Evolutionary conservation across 768 basidiomycete species (phyloP).

Genomic region (Macrolepiota albuminosa): DNA sequence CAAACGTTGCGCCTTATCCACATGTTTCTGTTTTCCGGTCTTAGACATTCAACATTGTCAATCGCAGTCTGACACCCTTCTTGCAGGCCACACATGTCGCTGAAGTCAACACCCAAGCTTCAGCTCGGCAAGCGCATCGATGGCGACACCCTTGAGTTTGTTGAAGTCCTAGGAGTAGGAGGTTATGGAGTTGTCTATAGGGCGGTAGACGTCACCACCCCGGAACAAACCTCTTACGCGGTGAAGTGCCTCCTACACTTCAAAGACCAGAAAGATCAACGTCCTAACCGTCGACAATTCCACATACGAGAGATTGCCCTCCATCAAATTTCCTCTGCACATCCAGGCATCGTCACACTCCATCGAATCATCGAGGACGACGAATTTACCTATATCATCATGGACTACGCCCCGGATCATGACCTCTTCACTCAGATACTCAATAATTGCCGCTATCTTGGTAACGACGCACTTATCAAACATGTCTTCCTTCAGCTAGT

Average conservation of each 20-base stretch:
- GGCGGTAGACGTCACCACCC: constrained; percentile 59
- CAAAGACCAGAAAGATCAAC: constrained; percentile 23
- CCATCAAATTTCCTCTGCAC: constrained; percentile 69
- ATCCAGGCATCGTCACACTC: constrained; percentile 81
- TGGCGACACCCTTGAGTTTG: constrained; percentile 74
- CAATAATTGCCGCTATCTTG: constrained; percentile 72
- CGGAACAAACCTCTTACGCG: constrained; percentile 60
- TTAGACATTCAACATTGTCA: constrained; percentile 1
- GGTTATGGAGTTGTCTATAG: constrained; percentile 96
- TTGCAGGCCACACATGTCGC: constrained; percentile 11
- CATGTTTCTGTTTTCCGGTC: not conserved
- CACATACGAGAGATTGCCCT: constrained; percentile 88
- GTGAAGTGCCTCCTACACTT: constrained; percentile 85
- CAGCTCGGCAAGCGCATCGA: constrained; percentile 80
- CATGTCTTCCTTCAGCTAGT: constrained; percentile 90
- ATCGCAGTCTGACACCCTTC: constrained; percentile 3
- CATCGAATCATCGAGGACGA: constrained; percentile 85
- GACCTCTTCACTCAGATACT: constrained; percentile 93
- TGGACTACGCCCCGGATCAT: constrained; percentile 89
- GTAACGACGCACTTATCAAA: constrained; percentile 80
- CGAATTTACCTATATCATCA: constrained; percentile 81
- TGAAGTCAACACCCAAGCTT: constrained; percentile 30
- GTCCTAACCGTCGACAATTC: constrained; percentile 60
- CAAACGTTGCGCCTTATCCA: not conserved
- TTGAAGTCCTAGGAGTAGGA: constrained; percentile 84